A percentile compares a stretch with the other conserved stretches of the same genome.
Conservation (phyloP, 306 rosid species). For the Gleditsia sinensis region DNA sequence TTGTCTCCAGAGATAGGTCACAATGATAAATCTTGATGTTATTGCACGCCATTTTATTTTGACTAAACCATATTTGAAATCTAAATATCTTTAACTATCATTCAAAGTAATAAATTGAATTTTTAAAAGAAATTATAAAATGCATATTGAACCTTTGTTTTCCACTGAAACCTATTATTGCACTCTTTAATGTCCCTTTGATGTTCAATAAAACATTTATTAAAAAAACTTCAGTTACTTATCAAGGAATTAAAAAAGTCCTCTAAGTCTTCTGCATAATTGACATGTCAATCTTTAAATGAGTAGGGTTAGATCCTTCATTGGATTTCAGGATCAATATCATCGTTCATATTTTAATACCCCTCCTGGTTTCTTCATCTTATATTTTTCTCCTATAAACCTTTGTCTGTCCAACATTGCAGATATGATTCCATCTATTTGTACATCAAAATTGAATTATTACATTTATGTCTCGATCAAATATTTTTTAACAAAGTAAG, state of each 20-base stretch:
- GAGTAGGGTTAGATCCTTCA: not conserved
- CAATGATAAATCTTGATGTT: not conserved
- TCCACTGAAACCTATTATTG: not conserved
- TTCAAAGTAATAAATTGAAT: slow-evolving; percentile 11
- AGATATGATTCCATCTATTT: too few relatives aligned
- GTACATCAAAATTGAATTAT: not conserved
- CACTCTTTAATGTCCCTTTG: not conserved
- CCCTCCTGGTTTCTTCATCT: not conserved
- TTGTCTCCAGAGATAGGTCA: not conserved
- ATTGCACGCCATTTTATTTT: not conserved
- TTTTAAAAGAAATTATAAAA: slow-evolving; percentile 7
- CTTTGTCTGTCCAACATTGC: not conserved
- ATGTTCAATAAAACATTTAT: slow-evolving; percentile 5
- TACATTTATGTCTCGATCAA: not conserved
- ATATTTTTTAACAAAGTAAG: not conserved
- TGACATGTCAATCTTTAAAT: not conserved
- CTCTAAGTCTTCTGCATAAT: not conserved
- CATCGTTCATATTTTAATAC: not conserved
- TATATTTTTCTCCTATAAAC: not conserved
- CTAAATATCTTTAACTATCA: not conserved
- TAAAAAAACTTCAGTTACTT: not conserved
- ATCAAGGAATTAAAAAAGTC: not conserved
- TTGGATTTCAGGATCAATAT: not conserved
- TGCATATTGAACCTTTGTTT: not conserved
- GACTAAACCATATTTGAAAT: slow-evolving; percentile 1